Conservation (phyloP, 2,329 filamentous ascomycete genomes). For the Dryadomyces quercus-mongolicae region DNA sequence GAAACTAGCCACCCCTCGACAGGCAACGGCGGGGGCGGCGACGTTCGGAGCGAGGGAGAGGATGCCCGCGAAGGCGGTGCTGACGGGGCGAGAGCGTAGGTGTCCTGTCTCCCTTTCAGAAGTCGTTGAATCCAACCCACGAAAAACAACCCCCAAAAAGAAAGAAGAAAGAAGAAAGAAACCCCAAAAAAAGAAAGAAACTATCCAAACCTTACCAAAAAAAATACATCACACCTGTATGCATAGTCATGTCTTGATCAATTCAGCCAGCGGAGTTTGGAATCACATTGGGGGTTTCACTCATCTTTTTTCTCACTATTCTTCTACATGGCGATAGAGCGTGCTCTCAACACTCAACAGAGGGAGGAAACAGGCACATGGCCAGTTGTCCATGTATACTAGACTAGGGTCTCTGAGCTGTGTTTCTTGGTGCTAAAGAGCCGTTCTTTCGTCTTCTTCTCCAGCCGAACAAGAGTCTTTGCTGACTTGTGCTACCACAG, state of each 20-base stretch:
- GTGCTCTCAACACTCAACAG: no score
- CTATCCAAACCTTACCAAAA: background rate
- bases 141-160: constrained; percentile 1
- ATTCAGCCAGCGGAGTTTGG: background rate
- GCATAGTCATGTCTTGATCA: constrained; percentile 1
- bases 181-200: background rate
- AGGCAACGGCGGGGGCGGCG: constrained; percentile 79
- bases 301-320: background rate
- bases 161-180: background rate
- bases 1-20: constrained; percentile 47
- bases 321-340: background rate
- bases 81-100: constrained; percentile 99
- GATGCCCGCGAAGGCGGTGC: constrained; percentile 83
- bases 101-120: constrained; percentile 31
- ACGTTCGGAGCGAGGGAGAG: constrained; percentile 80
- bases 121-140: background rate
- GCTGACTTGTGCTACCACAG: constrained; percentile 24
- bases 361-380: background rate
- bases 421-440: background rate
- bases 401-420: background rate
- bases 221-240: constrained; percentile 3
- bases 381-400: background rate
- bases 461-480: background rate
- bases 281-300: background rate
- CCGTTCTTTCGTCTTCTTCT: background rate